Percentiles rank a stretch among this genome's conserved stretches.
phyloP scores from a whole-genome alignment of 2,329 filamentous ascomycete genomes.

The Neobulgaria alba region DNA sequence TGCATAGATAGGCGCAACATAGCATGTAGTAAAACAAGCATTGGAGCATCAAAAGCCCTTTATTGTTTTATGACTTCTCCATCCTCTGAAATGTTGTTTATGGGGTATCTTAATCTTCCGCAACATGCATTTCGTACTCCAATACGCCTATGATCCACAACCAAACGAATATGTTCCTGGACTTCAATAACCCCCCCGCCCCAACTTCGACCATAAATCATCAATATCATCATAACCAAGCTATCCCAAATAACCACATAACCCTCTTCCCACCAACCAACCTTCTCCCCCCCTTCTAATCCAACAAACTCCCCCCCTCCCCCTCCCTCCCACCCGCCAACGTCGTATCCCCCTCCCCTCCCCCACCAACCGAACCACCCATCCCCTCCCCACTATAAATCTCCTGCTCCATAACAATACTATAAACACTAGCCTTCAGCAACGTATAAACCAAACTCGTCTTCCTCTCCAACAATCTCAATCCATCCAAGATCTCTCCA shows the following conservation, averaged over 20 bases:
- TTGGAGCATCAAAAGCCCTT: slow-evolving; percentile 5
- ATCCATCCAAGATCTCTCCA: slow-evolving; percentile 74
- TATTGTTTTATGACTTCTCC: slow-evolving; percentile 7
- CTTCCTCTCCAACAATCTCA: slow-evolving; percentile 85
- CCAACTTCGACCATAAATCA: too few species aligned
- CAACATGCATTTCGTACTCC: too few species aligned
- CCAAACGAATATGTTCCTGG: too few species aligned
- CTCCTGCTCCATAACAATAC: slow-evolving; percentile 96
- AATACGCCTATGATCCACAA: too few species aligned
- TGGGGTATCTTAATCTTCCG: too few species aligned
- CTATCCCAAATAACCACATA: too few species aligned
- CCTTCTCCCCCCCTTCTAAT: too few species aligned
- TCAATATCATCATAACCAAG: too few species aligned
- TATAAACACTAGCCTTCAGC: slow-evolving; percentile 96
- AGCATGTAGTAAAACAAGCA: slow-evolving; percentile 13
- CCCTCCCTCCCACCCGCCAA: not conserved
- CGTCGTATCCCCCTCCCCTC: slow-evolving; percentile 17
- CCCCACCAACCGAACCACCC: slow-evolving; percentile 25
- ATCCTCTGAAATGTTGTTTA: too few species aligned
- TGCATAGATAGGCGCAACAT: slow-evolving; percentile 19
- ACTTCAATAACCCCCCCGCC: too few species aligned
- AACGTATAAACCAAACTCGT: slow-evolving; percentile 91
- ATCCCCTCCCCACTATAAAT: slow-evolving; percentile 60
- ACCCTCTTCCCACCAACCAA: too few species aligned
- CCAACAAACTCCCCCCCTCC: too few species aligned